phyloP scores from a whole-genome alignment of 192 early-diverging fungal genomes.

The Hyaloraphidium curvatum region DNA sequence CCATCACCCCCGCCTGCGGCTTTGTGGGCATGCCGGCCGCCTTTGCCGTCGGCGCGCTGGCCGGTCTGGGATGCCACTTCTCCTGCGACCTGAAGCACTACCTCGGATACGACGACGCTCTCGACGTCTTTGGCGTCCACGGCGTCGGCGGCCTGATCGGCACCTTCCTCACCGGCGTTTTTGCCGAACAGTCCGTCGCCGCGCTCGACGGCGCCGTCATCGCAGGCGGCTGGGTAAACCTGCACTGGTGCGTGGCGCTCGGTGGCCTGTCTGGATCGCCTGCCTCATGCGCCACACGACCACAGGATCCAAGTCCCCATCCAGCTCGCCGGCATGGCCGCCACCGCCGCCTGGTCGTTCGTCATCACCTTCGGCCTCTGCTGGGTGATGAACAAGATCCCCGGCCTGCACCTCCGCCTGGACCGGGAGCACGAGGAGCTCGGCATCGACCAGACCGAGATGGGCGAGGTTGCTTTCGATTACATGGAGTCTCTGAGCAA shows the following conservation, averaged over 20 bases:
- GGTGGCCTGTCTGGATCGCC: no score
- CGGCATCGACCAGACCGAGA: constrained; percentile 64
- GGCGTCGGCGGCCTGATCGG: constrained; percentile 70
- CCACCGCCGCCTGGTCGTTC: constrained; percentile 59
- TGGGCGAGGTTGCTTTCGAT: constrained; percentile 20
- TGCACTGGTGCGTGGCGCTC: no score
- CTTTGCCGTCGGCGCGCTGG: constrained; percentile 52
- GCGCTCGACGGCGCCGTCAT: constrained; percentile 34
- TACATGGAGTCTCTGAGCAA: not conserved
- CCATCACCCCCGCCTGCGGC: constrained; percentile 69
- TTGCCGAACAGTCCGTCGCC: constrained; percentile 52
- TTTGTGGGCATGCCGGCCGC: constrained; percentile 51
- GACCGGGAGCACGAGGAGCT: constrained; percentile 48
- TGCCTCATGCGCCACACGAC: no score
- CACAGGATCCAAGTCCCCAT: constrained; percentile 55
- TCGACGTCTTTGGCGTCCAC: constrained; percentile 73
- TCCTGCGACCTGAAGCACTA: constrained; percentile 39
- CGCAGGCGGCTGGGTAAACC: constrained; percentile 38
- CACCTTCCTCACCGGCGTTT: constrained; percentile 65
- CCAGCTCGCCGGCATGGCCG: constrained; percentile 51
- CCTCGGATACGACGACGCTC: constrained; percentile 31
- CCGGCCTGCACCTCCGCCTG: constrained; percentile 53
- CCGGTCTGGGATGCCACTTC: constrained; percentile 42
- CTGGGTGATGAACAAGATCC: constrained; percentile 46
- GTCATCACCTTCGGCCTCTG: constrained; percentile 52